Evolutionary conservation across 2,329 filamentous ascomycete species (phyloP).

Genomic region (Neurospora crassa): DNA sequence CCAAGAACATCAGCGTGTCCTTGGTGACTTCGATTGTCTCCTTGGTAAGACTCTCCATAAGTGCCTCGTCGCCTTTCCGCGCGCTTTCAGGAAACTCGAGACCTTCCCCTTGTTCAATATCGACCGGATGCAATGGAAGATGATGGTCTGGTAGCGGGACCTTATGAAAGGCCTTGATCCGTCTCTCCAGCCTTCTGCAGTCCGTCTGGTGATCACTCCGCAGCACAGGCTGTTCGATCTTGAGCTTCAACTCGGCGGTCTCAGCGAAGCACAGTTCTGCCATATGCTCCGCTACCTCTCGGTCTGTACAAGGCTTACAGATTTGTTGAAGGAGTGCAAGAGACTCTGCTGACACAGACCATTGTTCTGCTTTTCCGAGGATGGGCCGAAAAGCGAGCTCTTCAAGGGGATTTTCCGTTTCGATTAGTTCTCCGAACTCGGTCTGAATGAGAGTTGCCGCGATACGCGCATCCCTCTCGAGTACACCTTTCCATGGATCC

Average conservation of each 20-base stretch:
- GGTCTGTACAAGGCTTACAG: constrained; percentile 6
- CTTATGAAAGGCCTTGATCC: constrained; percentile 8
- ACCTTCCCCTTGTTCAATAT: constrained; percentile 17
- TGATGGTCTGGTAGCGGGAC: constrained; percentile 12
- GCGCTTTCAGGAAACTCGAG: constrained; percentile 15
- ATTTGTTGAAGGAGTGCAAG: constrained; percentile 10
- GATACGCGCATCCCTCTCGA: constrained; percentile 6
- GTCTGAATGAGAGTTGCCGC: constrained; percentile 4
- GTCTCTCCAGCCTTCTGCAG: constrained; percentile 10
- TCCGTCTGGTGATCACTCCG: constrained; percentile 19
- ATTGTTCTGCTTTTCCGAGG: constrained; percentile 13
- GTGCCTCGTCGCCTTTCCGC: neutral
- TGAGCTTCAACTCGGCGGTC: constrained; percentile 8
- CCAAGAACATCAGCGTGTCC: constrained; percentile 12
- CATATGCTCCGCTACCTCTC: constrained; percentile 5
- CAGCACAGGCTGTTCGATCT: constrained; percentile 18
- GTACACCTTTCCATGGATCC: constrained; percentile 8
- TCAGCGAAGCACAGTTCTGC: constrained; percentile 7
- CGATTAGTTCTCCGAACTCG: constrained; percentile 9
- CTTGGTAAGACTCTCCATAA: constrained; percentile 9
- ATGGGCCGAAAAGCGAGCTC: constrained; percentile 16
- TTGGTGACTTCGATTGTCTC: constrained; percentile 17
- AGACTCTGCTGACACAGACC: constrained; percentile 8
- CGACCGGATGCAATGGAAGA: constrained; percentile 18
- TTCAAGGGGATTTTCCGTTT: constrained; percentile 6